Evolutionary conservation across 176 grass and related monocot species (phyloP), one percentile per base, ranked within the genome.

Genomic region (Alopecurus myosuroides): DNA sequence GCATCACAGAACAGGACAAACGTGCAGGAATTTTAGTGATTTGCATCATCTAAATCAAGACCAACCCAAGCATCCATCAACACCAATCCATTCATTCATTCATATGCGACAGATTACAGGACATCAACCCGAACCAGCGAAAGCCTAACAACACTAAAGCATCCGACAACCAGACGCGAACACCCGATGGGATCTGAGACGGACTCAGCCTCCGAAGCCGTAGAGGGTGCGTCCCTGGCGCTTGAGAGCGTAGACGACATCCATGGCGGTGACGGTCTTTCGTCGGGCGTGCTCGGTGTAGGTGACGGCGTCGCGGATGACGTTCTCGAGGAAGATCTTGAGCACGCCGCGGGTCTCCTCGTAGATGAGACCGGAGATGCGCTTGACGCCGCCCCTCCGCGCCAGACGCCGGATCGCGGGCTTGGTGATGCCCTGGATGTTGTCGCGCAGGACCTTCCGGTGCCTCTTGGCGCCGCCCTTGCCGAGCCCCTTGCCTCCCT

Each of bases 321-420:
- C 82, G 46, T 98, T 98, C 92, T 98, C 91, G 10, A 95, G 91
- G 72, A 98, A 98, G 85, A 98, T 92, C 95, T 97, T 97, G 78
- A 97, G 94, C 6, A 97, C 92, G 31, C 92, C 86, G 20, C 90
- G 84, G 14, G 92, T 97, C 92, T 97, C 92, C 92, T 97, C 94
- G 53, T 98, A 98, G 82, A 95, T 98, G 36, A 98, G 88, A 1
- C 95, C 85, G 0, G 82, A 89, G 82, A 98, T 98, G 84, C 91
- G 91, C 91, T 98, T 98, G 13, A 98, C 93, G 42, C 93, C 89
- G 2, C 93, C 95, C 42, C 88, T 64, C 29, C 88, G 30, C 0
- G 85, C 75, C 1, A 90, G 57, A 1, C 80, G 37, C 5, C 84
- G 74, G 84, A 90, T 90, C 18, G 88, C 80, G 57, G 80, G 80